Base-by-base conservation (phyloP, 768 basidiomycete species). In the Xerocomellus intermedius region DNA sequence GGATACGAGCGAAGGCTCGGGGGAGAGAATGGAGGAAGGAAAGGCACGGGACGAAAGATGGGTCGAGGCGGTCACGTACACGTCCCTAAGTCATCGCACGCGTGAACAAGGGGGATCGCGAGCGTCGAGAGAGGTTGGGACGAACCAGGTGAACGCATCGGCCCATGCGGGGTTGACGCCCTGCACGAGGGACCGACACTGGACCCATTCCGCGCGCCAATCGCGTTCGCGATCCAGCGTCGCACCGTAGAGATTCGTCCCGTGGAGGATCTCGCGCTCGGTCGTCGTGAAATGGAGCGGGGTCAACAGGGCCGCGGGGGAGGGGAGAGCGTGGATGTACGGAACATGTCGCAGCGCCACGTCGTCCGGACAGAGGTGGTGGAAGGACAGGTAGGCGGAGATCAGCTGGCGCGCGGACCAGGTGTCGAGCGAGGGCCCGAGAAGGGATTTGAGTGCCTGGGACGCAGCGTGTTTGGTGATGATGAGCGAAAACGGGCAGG, bases 31-130 rank as follows among this genome's bases (percentile, higher is more conserved):
- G 8, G 84, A 83, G 0, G 94, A 97, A 0, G 94, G 91, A 64
- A 97, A 98, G 0, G 93, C 89, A 48, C 95, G 83, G 1, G 94
- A 95, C 1, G 91, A 91, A 36, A 93, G 74, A 65, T 91, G 85
- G 0, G 89, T 93, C 7, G 86, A 76, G 1, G 89, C 84, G 1
- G 81, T 79, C 3, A 91, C 74, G 67, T 90, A 95, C 24, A 72
- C 67, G 24, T 86, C 80, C 89, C 93, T 94, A 50, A 37, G n/a
- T n/a, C n/a, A 17, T 41, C n/a, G 26, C 33, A 50, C 49, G 53
- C 53, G 44, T 60, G 50, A 54, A 21, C 46, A 54, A 87, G 6
- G 1, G 59, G 16, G 28, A 28, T 28, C 26, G 26, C 24, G 24
- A 24, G 24, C 26, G 26, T 12, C 21, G 21, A 26, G 19, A 19